These are phyloP conservation scores for Colletotrichum sp. DNA, from an alignment of 2,329 filamentous ascomycete species.

Conservation along the genomic window DNA sequence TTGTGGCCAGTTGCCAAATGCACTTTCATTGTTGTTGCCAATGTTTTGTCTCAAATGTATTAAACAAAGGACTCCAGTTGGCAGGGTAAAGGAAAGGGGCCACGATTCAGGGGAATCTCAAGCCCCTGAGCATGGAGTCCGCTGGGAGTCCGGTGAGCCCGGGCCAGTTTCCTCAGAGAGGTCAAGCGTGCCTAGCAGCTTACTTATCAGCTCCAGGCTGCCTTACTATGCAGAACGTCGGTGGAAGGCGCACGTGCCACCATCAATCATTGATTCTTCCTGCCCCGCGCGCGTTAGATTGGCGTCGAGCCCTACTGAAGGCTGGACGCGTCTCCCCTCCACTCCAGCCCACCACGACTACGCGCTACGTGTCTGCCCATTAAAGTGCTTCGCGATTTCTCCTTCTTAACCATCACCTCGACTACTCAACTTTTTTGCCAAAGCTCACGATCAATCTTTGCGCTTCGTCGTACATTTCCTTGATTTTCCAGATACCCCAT, in stretches of 20 bases:
- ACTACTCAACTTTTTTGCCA: neutral
- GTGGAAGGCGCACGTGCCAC: conserved; percentile 7
- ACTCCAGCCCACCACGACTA: conserved; percentile 26
- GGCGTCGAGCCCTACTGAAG: conserved; percentile 28
- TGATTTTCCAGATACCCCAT: conserved; percentile 14
- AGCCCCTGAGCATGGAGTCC: neutral
- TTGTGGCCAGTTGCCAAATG: neutral
- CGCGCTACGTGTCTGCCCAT: conserved; percentile 28
- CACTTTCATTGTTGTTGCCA: neutral
- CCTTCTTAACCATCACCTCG: conserved; percentile 9
- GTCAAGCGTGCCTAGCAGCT: neutral
- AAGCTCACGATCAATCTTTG: neutral
- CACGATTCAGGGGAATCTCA: conserved; percentile 9
- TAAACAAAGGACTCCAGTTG: conserved; percentile 1
- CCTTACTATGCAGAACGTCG: neutral
- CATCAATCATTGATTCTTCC: neutral
- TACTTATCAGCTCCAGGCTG: neutral
- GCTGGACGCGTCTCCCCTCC: conserved; percentile 31
- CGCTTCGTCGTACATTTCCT: neutral
- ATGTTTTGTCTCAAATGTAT: neutral
- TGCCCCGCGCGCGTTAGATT: conserved; percentile 28
- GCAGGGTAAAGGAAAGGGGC: neutral
- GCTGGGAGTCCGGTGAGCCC: conserved; percentile 13
- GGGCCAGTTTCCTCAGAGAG: neutral
- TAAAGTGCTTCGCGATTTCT: conserved; percentile 35